Base-by-base conservation (phyloP, 768 basidiomycete genomes). In the Clitopilus passeckerianus region DNA sequence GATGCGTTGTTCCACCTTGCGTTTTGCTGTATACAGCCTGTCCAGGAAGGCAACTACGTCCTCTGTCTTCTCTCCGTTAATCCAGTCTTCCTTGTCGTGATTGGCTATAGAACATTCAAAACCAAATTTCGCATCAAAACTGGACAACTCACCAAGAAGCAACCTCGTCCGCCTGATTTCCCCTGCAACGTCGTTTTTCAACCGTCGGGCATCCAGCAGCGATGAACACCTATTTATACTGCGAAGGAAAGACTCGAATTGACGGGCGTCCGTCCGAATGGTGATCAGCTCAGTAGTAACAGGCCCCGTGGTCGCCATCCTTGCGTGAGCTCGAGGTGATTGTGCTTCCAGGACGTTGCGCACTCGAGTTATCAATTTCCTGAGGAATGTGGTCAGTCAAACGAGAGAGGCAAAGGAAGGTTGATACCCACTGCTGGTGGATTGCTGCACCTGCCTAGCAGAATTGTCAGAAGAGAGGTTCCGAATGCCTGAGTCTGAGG, bases 151-250 rank as follows among this genome's bases (percentile, higher is more conserved):
- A 92, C 92, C 89, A 18, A 93, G 79, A 30, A 89, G 68, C 37
- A 87, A 65, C 55, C 91, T 82, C 6, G 93, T 95, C 65, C 86
- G 80, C 60, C 96, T 75, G 44, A 96, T 91, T 75, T 98, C 95
- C n/a, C 91, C 84, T 62, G 90, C 86, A 34, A 99, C 82, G 66
- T 99, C 97, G 63, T 92, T 95, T 74, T 95, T 91, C 37, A 98
- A 73, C 22, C 95, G 80, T 57, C 94, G 82, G 2, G 95, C 95
- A 67, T 99, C 97, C 33, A 95, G 72, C 6, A 98, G 77, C 4
- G 90, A 95, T 10, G 89, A 89, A 65, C 87, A 87, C 33, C 86
- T 83, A 61, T 80, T 83, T 67, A 98, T 94, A 59, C 93, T 92
- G 33, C 86, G 83, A 55, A 98, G 75, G 71, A 98, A 98, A 0